These are phyloP conservation scores for Neonectria neomacrospora DNA, from an alignment of 2,329 filamentous ascomycete species.

Conservation along the genomic window DNA sequence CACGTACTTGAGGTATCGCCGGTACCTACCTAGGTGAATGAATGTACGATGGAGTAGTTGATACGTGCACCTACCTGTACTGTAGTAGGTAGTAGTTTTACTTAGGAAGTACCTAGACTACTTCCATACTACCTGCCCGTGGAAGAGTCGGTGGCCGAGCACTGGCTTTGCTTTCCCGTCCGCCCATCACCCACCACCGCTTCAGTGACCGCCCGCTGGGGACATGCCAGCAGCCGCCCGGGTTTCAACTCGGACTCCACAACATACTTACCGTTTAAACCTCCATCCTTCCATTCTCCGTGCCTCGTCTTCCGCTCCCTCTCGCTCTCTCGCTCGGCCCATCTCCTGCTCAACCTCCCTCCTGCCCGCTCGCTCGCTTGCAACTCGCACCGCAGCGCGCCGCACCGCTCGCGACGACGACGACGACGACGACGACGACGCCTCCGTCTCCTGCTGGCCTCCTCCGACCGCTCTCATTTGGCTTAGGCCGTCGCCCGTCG, in stretches of 20 bases:
- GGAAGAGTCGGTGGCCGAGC: not conserved
- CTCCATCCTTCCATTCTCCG: constrained; percentile 14
- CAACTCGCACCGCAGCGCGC: constrained; percentile 9
- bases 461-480: constrained; percentile 1
- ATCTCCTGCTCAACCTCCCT: constrained; percentile 4
- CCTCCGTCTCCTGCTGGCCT: not conserved
- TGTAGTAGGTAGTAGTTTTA: not conserved
- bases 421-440: not conserved
- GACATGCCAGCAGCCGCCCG: constrained; percentile 12
- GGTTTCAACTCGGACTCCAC: constrained; percentile 24
- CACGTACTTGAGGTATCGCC: too few relatives aligned
- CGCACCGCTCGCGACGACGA: constrained; percentile 14
- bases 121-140: too few relatives aligned
- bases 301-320: constrained; percentile 6
- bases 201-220: not conserved
- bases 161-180: not conserved
- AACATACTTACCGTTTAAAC: constrained; percentile 11
- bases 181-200: not conserved
- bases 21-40: too few relatives aligned
- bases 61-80: too few relatives aligned
- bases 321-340: constrained; percentile 14
- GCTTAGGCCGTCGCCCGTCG: constrained; percentile 8
- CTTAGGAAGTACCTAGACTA: too few relatives aligned
- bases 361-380: not conserved
- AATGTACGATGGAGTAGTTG: too few relatives aligned